A percentile compares a stretch with the other conserved stretches of the same genome.
Conservation (phyloP, 1,284 basidiomycete genomes). For the Apiotrichum laibachii region DNA sequence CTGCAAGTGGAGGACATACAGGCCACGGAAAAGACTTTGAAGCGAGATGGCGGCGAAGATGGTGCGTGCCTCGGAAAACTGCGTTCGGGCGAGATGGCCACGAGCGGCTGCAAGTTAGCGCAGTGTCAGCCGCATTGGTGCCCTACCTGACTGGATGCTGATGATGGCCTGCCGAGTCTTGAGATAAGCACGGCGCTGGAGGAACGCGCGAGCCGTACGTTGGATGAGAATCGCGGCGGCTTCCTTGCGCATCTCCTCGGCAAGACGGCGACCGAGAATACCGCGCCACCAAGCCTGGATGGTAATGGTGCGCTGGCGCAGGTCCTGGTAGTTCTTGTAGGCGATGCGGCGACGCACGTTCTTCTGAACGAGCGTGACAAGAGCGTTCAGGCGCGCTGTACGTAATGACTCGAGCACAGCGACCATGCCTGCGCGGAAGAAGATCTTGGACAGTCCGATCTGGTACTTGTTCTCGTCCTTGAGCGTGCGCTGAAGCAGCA, state of each 20-base stretch:
- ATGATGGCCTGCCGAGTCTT: conserved; percentile 65
- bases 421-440: conserved; percentile 98
- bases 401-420: conserved; percentile 92
- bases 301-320: conserved; percentile 71
- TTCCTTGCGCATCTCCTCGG: conserved; percentile 68
- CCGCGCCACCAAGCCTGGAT: conserved; percentile 95
- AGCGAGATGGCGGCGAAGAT: conserved; percentile 68
- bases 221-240: conserved; percentile 77
- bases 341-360: conserved; percentile 86
- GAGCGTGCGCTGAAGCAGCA: conserved; percentile 81
- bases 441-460: conserved; percentile 94
- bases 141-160: conserved; percentile 78
- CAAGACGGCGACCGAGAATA: conserved; percentile 69
- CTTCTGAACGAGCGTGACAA: conserved; percentile 96
- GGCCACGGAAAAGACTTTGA: conserved; percentile 82
- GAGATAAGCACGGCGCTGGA: conserved; percentile 71
- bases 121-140: too few relatives aligned
- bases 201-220: conserved; percentile 64
- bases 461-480: conserved; percentile 96
- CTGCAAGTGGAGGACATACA: conserved; percentile 59
- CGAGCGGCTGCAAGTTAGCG: conserved; percentile 62
- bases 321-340: conserved; percentile 71
- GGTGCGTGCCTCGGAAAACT: conserved; percentile 63
- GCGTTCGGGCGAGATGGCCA: conserved; percentile 70
- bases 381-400: conserved; percentile 77